Evolutionary conservation across 108 stramenopile genomes (phyloP).

Genomic region (Skeletonema tropicum): DNA sequence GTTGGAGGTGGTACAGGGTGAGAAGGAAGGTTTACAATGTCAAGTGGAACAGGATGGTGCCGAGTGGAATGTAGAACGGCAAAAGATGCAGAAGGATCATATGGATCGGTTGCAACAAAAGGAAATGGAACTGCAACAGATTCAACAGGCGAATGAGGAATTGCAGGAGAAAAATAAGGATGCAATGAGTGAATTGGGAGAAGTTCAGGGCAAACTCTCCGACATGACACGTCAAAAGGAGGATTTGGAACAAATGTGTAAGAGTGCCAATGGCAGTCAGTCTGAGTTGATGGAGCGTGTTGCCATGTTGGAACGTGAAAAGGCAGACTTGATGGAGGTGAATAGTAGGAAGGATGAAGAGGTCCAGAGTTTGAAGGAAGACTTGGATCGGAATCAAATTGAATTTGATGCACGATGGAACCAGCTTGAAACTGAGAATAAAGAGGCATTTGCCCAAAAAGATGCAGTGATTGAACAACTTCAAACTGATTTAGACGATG

Average conservation of each 20-base stretch:
- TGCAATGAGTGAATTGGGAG: neutral
- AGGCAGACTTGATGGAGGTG: neutral
- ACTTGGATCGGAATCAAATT: neutral
- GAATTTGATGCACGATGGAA: neutral
- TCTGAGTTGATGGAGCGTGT: conserved; percentile 10
- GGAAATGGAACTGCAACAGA: neutral
- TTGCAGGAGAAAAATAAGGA: conserved; percentile 6
- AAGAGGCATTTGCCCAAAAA: neutral
- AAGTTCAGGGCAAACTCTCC: neutral
- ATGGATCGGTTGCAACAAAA: neutral
- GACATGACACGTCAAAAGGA: neutral
- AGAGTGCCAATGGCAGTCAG: neutral
- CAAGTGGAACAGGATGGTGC: neutral
- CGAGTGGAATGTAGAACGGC: neutral
- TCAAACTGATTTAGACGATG: neutral
- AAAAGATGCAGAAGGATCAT: neutral
- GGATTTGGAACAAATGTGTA: neutral
- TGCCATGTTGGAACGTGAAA: neutral
- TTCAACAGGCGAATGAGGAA: conserved; percentile 3
- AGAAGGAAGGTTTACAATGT: neutral
- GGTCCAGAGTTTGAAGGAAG: conserved; percentile 4
- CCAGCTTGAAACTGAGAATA: neutral
- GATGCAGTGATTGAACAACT: neutral
- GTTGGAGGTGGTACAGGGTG: neutral
- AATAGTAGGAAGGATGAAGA: conserved; percentile 7